Percentiles rank a stretch among this genome's conserved stretches.
phyloP scores from a whole-genome alignment of 768 basidiomycete species.

The Boletus fagicola region DNA sequence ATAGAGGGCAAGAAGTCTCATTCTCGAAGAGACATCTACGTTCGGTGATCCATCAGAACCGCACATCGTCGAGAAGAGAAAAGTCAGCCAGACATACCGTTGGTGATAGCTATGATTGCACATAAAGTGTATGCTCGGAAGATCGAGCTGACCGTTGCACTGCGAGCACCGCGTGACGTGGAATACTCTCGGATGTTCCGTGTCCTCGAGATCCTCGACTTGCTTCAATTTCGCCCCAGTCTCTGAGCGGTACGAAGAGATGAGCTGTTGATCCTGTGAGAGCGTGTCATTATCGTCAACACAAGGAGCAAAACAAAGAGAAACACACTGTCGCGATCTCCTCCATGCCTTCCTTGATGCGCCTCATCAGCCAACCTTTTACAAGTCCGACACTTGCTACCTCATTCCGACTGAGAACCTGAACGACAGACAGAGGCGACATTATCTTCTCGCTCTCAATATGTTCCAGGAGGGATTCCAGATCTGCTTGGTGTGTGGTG shows the following conservation, averaged over 20 bases:
- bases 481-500: slow-evolving; percentile 64
- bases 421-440: slow-evolving; percentile 86
- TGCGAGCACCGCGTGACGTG: slow-evolving; percentile 92
- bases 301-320: neutral
- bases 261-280: slow-evolving; percentile 77
- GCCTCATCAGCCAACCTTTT: slow-evolving; percentile 83
- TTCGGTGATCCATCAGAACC: neutral
- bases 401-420: slow-evolving; percentile 82
- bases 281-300: neutral
- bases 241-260: slow-evolving; percentile 85
- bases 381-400: slow-evolving; percentile 91
- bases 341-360: slow-evolving; percentile 67
- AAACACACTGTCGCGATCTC: slow-evolving; percentile 77
- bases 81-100: slow-evolving; percentile 39
- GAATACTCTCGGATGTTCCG: slow-evolving; percentile 80
- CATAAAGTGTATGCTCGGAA: slow-evolving; percentile 96
- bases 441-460: slow-evolving; percentile 82
- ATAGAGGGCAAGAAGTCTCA: slow-evolving; percentile 87
- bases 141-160: slow-evolving; percentile 86
- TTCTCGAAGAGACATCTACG: slow-evolving; percentile 83
- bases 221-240: slow-evolving; percentile 77
- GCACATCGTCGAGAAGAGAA: neutral
- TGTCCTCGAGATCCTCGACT: slow-evolving; percentile 76
- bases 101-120: slow-evolving; percentile 98
- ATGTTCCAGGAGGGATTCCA: slow-evolving; percentile 67